Evolutionary conservation across 148 eudicot species (phyloP), one percentile per base, ranked within the genome.

Genomic region (Camellia japonica): DNA sequence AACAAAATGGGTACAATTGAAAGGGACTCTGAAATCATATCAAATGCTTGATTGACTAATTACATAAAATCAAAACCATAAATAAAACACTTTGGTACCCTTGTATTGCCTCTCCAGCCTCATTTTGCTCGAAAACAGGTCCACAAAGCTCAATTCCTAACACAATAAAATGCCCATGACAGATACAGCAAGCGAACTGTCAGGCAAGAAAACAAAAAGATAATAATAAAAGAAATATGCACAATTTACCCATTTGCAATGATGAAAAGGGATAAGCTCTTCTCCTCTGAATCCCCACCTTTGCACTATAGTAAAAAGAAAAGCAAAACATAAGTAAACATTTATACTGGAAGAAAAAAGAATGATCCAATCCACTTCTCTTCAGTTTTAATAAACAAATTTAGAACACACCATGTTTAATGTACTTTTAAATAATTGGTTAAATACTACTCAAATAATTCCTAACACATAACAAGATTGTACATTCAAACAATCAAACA

Each of bases 81-180:
- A 1, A 30, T 30, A 20, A 8, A 47, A 70, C 2, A 38, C 18
- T 11, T 52, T 71, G 15, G 65, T 81, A 91, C 94, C 80, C 74
- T 82, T 65, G 89, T 82, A 81, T 71, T 81, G 79, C 97, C 97
- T 70, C 65, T 87, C 97, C 95, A 93, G 63, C 95, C 95, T 84
- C 97, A 93, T 81, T 87, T 93, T 62, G 86, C 94, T 69, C 95
- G 87, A 77, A 83, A 83, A 77, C 95, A 93, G 67, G 73, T 85
- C 93, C 93, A 93, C 46, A 75, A 63, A 43, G 93, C 95, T 81
- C 84, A 54, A 81, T 80, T 84, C 64, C 95, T 91, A 84, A 63
- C 23, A 82, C 11, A 69, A n/a, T 56, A 30, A 72, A 49, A 52
- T 3, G 58, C 38, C 23, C 72, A 78, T 55, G 68, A 68, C 14